Evolutionary conservation across 208 protist species (phyloP), one percentile per base, ranked within the genome.

Genomic region (Trichomonas vaginalis): DNA sequence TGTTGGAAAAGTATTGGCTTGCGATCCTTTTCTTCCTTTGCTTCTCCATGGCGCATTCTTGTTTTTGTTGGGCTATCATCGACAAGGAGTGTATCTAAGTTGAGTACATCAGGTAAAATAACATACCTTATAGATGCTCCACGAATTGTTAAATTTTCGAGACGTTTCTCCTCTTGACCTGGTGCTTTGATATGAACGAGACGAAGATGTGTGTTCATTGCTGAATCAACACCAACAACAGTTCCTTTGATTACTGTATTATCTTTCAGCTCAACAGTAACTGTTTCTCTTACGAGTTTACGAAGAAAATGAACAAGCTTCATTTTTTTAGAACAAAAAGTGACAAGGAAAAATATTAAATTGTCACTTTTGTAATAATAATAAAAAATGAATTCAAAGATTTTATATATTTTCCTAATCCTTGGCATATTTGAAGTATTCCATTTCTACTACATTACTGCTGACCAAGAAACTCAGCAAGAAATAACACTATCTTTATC

Each of bases 11-110:
- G 35, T 47, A 12, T 39, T 92, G 86, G 86, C 86, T 92, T 92
- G 23, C 86, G 42, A 15, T 92, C 86, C 23, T 35, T 42, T 51
- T 92, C 86, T 47, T 92, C 86, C 46, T 92, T 92, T 1, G 86
- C 23, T 92, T 92, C 86, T 39, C 86, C 86, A 39, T 51, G 86
- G 40, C 86, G 42, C 14, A 92, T 48, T 39, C 86, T 92, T 35
- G 86, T 92, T 39, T 92, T 92, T 37, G 61, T 95, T 45, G 92
- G 92, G 23, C 49, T 35, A 95, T 95, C 92, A n/a, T 95, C 92
- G 40, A 95, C 92, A 45, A 95, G 39, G 0, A 95, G 39, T 39
- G 92, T 95, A 35, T 40, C 92, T 9, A 95, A 35, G 40, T 95
- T 95, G 10, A 95, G 35, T 39, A 39, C 35, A 21, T 95, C 92